Evolutionary conservation across 768 basidiomycete species (phyloP).

Genomic region (Boletus edulis): DNA sequence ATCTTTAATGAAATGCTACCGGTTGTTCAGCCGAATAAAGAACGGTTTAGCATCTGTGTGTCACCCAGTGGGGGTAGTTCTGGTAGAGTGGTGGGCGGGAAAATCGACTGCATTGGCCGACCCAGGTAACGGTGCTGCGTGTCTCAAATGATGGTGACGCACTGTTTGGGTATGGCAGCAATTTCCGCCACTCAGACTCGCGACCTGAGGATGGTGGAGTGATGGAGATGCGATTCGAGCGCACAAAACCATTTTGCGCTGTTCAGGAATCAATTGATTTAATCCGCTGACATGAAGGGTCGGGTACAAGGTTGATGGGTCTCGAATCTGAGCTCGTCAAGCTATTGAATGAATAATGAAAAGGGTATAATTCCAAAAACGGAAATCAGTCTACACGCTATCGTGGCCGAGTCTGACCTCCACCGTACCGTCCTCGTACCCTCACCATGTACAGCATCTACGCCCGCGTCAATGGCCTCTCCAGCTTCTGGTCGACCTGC

Average conservation of each 20-base stretch:
- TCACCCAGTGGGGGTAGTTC: slow-evolving; percentile 22
- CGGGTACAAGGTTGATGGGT: not conserved
- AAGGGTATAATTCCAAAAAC: slow-evolving; percentile 6
- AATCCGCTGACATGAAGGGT: slow-evolving; percentile 11
- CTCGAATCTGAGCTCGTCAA: slow-evolving; percentile 5
- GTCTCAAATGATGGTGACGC: slow-evolving; percentile 7
- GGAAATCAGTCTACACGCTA: slow-evolving; percentile 10
- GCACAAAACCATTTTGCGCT: not conserved
- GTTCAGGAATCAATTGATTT: not conserved
- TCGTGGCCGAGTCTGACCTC: not conserved
- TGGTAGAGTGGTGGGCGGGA: slow-evolving; percentile 5
- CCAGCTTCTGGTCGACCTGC: slow-evolving; percentile 71
- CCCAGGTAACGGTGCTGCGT: too few species aligned
- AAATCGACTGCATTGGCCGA: not conserved
- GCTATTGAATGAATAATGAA: too few species aligned
- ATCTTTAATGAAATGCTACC: slow-evolving; percentile 21
- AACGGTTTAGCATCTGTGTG: slow-evolving; percentile 2
- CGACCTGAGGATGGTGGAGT: not conserved
- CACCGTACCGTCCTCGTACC: too few species aligned
- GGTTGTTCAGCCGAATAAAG: slow-evolving; percentile 16
- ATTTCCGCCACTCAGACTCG: slow-evolving; percentile 20
- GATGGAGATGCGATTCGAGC: slow-evolving; percentile 9
- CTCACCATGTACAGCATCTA: slow-evolving; percentile 64
- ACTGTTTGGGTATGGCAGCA: slow-evolving; percentile 19
- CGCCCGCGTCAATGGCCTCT: slow-evolving; percentile 70